Percentiles rank a stretch among this genome's conserved stretches.
Conservation (phyloP, 495 filamentous ascomycete genomes). For the Hypoxylon fuscum region DNA sequence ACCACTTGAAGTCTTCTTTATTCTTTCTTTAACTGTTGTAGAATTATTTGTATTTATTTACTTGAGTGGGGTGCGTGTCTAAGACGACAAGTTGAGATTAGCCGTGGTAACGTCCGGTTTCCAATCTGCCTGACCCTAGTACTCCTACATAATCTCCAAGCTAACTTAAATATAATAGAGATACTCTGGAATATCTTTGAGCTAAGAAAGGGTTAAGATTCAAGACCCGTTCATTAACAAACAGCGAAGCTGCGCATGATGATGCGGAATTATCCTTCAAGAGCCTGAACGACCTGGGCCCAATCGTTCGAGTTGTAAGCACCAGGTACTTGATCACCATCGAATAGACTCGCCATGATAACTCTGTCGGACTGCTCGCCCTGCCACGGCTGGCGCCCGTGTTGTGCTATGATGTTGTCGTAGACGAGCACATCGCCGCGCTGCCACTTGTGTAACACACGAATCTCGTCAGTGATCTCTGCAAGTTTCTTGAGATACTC, state of each 20-base stretch:
- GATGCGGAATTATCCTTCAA: constrained; percentile 17
- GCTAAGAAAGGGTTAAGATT: too few species aligned
- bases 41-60: too few species aligned
- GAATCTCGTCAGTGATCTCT: constrained; percentile 59
- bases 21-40: too few species aligned
- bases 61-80: too few species aligned
- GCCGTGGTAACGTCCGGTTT: too few species aligned
- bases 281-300: constrained; percentile 57
- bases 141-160: too few species aligned
- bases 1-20: too few species aligned
- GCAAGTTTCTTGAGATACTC: constrained; percentile 57
- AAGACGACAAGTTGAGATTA: too few species aligned
- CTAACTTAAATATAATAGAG: too few species aligned
- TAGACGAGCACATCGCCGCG: constrained; percentile 52
- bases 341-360: constrained; percentile 56
- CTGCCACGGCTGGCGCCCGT: constrained; percentile 58
- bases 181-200: too few species aligned
- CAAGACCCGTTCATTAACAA: too few species aligned
- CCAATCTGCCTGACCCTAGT: too few species aligned
- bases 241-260: background rate
- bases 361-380: constrained; percentile 57
- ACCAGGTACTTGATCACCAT: constrained; percentile 52
- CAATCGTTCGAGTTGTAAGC: constrained; percentile 55
- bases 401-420: constrained; percentile 59
- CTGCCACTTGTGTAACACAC: constrained; percentile 57